A percentile compares a stretch with the other conserved stretches of the same genome.
Conservation (phyloP, 169 alveolate genomes). For the Plasmodium reichenowi region DNA sequence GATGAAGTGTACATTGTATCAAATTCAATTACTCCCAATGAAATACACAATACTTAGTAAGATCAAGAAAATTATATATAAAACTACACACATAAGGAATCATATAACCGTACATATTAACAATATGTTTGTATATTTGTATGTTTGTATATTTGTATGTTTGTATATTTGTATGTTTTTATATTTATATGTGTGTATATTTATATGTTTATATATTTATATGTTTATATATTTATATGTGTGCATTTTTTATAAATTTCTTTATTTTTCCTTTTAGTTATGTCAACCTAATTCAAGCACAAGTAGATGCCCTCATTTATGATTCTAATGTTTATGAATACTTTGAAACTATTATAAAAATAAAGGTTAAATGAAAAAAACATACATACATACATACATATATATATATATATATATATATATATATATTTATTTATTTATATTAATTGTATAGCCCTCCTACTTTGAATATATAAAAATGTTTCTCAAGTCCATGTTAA, state of each 20-base stretch:
- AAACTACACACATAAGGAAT: too few relatives aligned
- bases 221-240: neutral
- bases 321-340: conserved; percentile 31
- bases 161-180: neutral
- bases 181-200: neutral
- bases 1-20: conserved; percentile 71
- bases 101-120: neutral
- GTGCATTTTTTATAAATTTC: neutral
- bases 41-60: conserved; percentile 40
- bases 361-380: conserved; percentile 22
- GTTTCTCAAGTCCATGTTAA: conserved; percentile 40
- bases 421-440: neutral
- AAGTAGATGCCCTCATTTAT: conserved; percentile 59
- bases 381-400: neutral
- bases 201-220: neutral
- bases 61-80: neutral
- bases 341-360: conserved; percentile 30
- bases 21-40: conserved; percentile 58
- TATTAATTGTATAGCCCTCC: conserved; percentile 14
- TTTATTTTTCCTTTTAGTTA: conserved; percentile 21
- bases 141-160: neutral
- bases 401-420: neutral
- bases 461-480: conserved; percentile 49
- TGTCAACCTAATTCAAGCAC: conserved; percentile 55
- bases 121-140: neutral